Evolutionary conservation across 1,284 basidiomycete genomes (phyloP).

Genomic region (Sphaerobolus stellatus): DNA sequence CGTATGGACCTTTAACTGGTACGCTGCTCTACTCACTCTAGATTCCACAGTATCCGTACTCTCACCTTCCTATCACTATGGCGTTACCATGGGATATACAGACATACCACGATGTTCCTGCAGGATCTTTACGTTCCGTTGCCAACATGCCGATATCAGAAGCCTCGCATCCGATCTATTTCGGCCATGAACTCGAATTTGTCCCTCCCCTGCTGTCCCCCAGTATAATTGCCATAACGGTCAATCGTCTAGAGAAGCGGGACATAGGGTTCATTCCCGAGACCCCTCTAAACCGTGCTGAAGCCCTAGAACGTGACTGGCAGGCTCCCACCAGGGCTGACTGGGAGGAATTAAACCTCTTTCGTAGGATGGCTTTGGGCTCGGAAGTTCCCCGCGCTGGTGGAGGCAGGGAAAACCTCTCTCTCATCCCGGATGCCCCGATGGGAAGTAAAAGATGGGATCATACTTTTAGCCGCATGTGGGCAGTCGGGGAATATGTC

Average conservation of each 20-base stretch:
- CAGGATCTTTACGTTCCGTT: neutral
- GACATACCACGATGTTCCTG: neutral
- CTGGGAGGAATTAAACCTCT: constrained; percentile 5
- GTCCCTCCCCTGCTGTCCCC: constrained; percentile 39
- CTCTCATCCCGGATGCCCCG: neutral
- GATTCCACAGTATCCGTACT: constrained; percentile 2
- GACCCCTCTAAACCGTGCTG: neutral
- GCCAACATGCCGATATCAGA: neutral
- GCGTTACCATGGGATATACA: neutral
- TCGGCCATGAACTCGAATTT: constrained; percentile 38
- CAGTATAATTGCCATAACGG: constrained; percentile 38
- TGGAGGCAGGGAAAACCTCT: constrained; percentile 1
- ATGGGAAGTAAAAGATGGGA: constrained; percentile 10
- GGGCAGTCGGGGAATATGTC: neutral
- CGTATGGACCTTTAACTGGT: neutral
- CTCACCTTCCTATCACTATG: constrained; percentile 4
- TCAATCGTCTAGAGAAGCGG: constrained; percentile 33
- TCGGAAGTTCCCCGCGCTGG: constrained; percentile 5
- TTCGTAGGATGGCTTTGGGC: constrained; percentile 2
- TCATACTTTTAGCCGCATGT: constrained; percentile 5
- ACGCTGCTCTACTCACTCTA: neutral
- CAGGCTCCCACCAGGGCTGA: neutral
- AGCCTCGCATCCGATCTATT: constrained; percentile 28
- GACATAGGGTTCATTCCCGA: neutral
- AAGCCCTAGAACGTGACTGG: neutral